phyloP scores from a whole-genome alignment of 1,284 basidiomycete species.

The Abortiporus biennis region DNA sequence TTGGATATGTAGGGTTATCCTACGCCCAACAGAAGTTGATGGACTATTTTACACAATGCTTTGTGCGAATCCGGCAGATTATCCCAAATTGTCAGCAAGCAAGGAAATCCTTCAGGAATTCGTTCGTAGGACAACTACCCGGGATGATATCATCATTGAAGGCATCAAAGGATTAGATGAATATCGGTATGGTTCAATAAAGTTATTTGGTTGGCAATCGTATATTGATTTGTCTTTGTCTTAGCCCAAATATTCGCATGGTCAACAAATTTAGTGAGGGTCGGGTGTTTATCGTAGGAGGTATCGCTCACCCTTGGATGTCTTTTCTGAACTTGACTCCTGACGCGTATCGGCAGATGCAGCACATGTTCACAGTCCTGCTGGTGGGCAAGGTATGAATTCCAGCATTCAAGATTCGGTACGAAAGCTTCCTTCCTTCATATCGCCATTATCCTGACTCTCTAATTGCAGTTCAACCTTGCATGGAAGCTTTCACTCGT shows the following conservation, averaged over 20 bases:
- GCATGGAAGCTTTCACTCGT: conserved; percentile 21
- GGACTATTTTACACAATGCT: background rate
- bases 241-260: conserved; percentile 32
- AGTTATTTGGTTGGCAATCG: background rate
- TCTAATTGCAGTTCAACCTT: conserved; percentile 18
- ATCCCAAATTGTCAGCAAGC: background rate
- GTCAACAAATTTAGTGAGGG: conserved; percentile 28
- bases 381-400: conserved; percentile 20
- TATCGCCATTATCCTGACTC: background rate
- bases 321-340: background rate
- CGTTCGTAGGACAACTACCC: background rate
- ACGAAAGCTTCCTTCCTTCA: too few species aligned
- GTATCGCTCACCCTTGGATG: conserved; percentile 16
- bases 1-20: background rate
- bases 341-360: conserved; percentile 8
- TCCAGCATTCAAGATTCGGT: conserved; percentile 19
- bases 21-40: conserved; percentile 3
- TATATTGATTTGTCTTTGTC: too few species aligned
- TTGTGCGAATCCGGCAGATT: background rate
- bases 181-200: background rate
- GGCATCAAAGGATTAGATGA: background rate
- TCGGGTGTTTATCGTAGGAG: conserved; percentile 31
- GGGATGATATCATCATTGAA: conserved; percentile 1
- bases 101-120: background rate
- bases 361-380: conserved; percentile 17